Conservation (phyloP, 2,329 filamentous ascomycete genomes). For the Calonectria pseudoreteaudii region DNA sequence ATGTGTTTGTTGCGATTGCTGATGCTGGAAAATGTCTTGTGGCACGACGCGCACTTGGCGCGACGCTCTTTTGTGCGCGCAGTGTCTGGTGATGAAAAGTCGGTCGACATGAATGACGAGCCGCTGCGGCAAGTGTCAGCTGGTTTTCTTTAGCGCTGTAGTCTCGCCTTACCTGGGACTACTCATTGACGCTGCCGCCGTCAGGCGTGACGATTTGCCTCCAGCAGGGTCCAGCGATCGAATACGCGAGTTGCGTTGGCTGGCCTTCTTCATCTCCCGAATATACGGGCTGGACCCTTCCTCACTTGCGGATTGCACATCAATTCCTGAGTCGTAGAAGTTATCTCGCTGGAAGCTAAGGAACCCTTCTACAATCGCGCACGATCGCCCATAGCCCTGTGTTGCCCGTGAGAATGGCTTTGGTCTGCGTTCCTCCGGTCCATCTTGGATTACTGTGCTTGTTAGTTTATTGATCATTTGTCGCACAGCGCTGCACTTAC, state of each 20-base stretch:
- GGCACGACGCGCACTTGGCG: constrained; percentile 38
- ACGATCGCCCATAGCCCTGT: constrained; percentile 28
- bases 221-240: background rate
- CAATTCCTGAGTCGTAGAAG: constrained; percentile 38
- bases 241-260: constrained; percentile 20
- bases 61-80: constrained; percentile 18
- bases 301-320: constrained; percentile 22
- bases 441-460: constrained; percentile 35
- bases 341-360: constrained; percentile 30
- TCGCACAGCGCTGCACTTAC: constrained; percentile 21
- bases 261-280: constrained; percentile 28
- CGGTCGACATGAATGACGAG: constrained; percentile 21
- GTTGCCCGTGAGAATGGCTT: constrained; percentile 16
- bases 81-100: constrained; percentile 23
- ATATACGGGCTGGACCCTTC: constrained; percentile 27
- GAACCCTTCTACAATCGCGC: constrained; percentile 32
- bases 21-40: constrained; percentile 45
- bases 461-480: background rate
- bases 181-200: constrained; percentile 16
- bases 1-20: constrained; percentile 49
- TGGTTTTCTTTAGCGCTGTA: background rate
- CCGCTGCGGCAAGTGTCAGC: constrained; percentile 1
- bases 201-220: background rate
- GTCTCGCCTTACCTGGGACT: constrained; percentile 25
- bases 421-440: constrained; percentile 13